phyloP scores from a whole-genome alignment of 192 early-diverging fungal species.

The Coemansia reversa region DNA sequence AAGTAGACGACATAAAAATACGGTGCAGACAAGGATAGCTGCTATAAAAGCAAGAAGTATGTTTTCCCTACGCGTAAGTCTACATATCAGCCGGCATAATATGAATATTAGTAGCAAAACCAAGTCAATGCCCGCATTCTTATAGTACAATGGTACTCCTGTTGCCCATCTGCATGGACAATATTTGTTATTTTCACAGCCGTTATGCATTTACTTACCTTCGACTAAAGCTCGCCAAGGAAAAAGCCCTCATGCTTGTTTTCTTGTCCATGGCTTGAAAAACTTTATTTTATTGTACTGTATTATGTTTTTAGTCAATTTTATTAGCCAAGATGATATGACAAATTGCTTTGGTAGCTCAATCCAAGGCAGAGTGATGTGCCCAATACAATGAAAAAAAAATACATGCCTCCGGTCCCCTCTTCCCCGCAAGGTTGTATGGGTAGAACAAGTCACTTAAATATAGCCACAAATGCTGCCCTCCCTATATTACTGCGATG shows the following conservation, averaged over 20 bases:
- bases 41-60: slow-evolving; percentile 4
- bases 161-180: too few relatives aligned
- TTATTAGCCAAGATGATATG: too few relatives aligned
- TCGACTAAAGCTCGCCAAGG: slow-evolving; percentile 13
- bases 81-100: slow-evolving; percentile 1
- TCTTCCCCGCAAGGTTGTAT: too few relatives aligned
- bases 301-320: background rate
- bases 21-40: slow-evolving; percentile 8
- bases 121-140: background rate
- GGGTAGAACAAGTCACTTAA: too few relatives aligned
- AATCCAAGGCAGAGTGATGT: too few relatives aligned
- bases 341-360: too few relatives aligned
- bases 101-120: background rate
- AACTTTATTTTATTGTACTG: background rate
- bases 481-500: too few relatives aligned
- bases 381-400: too few relatives aligned
- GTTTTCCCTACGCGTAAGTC: slow-evolving; percentile 16
- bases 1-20: slow-evolving; percentile 5
- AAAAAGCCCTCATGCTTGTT: slow-evolving; percentile 12
- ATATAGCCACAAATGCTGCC: too few relatives aligned
- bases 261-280: slow-evolving; percentile 12
- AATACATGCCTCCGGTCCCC: background rate
- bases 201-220: slow-evolving; percentile 13
- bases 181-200: too few relatives aligned
- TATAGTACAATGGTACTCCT: background rate